Conservation (phyloP, 2,329 filamentous ascomycete species). For the Monilinia fructigena region DNA sequence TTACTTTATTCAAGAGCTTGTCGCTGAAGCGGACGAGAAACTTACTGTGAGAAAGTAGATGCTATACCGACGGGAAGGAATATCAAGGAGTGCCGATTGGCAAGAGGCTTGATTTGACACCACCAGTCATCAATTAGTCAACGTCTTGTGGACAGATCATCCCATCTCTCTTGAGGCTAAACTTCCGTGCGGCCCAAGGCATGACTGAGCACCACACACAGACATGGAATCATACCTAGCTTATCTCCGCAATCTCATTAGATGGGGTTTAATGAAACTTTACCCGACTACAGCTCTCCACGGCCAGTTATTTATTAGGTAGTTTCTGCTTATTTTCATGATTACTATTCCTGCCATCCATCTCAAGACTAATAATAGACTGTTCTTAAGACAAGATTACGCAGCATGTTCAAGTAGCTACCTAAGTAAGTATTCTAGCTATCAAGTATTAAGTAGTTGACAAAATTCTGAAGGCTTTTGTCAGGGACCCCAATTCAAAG, state of each 20-base stretch:
- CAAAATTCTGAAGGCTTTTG: no score
- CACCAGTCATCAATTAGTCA: background rate
- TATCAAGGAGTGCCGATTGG: constrained; percentile 11
- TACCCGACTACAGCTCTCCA: background rate
- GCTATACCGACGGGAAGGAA: constrained; percentile 18
- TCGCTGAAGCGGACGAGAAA: constrained; percentile 20
- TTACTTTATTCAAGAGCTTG: background rate
- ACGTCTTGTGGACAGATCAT: constrained; percentile 22
- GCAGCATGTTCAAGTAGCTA: background rate
- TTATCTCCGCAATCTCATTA: constrained; percentile 16
- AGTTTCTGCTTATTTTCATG: background rate
- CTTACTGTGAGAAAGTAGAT: background rate
- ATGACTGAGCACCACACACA: constrained; percentile 8
- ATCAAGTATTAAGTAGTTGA: background rate
- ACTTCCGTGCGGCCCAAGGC: constrained; percentile 17
- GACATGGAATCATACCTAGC: constrained; percentile 13
- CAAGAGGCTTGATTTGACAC: background rate
- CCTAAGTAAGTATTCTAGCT: background rate
- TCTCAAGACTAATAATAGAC: background rate
- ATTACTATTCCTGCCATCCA: background rate
- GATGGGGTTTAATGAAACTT: constrained; percentile 4
- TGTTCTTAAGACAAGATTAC: background rate
- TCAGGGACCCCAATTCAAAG: background rate
- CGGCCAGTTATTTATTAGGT: no score
- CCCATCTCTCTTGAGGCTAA: constrained; percentile 15